Percentiles rank a stretch among this genome's conserved stretches.
phyloP scores from a whole-genome alignment of 83 land plant species.

The Picea abies region DNA sequence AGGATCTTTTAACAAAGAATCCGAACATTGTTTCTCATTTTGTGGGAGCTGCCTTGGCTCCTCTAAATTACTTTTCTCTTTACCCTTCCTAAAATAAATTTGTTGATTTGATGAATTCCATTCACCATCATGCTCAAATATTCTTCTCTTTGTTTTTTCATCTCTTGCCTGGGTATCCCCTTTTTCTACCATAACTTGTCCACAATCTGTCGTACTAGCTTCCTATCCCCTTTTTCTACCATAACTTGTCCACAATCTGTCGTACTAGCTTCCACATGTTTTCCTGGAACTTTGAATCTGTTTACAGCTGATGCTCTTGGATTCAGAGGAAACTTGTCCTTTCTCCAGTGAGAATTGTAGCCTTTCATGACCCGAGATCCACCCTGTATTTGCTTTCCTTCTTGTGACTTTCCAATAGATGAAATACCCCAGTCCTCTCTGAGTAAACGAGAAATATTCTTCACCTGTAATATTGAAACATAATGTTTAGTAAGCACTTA shows the following conservation, averaged over 20 bases:
- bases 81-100: neutral
- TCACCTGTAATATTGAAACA: neutral
- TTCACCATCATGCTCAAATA: conserved; percentile 6
- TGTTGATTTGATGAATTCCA: conserved; percentile 11
- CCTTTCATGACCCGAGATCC: neutral
- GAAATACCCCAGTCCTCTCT: neutral
- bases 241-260: no score
- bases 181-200: neutral
- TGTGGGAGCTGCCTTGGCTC: neutral
- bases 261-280: no score
- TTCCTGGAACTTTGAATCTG: neutral
- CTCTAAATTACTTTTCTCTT: neutral
- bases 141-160: neutral
- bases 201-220: neutral
- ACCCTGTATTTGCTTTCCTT: no score
- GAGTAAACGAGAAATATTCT: neutral
- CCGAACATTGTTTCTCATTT: conserved; percentile 2
- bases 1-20: neutral
- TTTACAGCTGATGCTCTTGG: neutral
- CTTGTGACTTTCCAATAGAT: no score
- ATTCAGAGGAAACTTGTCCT: conserved; percentile 5
- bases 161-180: neutral
- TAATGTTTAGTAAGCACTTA: neutral
- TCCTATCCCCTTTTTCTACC: no score
- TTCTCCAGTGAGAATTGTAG: conserved; percentile 10